Base-by-base conservation (phyloP, 139 green algal genomes). In the Coelastrella sp. region DNA sequence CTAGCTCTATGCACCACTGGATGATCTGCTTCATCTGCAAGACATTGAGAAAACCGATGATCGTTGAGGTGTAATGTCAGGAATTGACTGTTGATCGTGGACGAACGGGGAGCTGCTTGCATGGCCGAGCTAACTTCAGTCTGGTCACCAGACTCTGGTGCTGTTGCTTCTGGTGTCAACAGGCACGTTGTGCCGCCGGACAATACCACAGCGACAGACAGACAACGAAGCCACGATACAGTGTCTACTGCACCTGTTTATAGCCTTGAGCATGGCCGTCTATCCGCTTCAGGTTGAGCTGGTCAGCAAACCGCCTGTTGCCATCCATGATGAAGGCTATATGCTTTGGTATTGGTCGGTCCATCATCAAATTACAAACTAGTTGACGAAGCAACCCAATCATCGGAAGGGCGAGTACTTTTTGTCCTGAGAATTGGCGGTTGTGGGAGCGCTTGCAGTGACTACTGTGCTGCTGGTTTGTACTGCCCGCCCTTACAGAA, bases 251-350 rank as follows among this genome's bases (percentile, higher is more conserved):
- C 37, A 92, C 90, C 81, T 92, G 92, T 21, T 59, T 41, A 81
- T 95, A 98, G 37, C 95, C 95, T 1, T 82, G 35, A 0, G 37
- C 86, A 57, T 98, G 94, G 2, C 95, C 95, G 2, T 88, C 77
- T 1, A 88, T 79, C 25, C n/a, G 57, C 38, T 87, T 51, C 25
- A 95, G 72, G 67, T 84, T 48, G 5, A 79, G 66, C 13, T 62
- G 34, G 48, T 92, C 86, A 25, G 96, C 96, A 78, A 93, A 98
- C 5, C 96, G 90, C 37, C 97, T 76, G 92, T 99, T 99, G 68
- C 97, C 97, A 85, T 99, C 97, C 97, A 99, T 98, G 41, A 99
- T 96, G 89, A 99, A 96, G 0, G 93, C 95, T 0, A 99, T 80
- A 76, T 99, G 97, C 59, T 68, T 45, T 0, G 96, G 96, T 5